Percentiles rank a stretch among this genome's conserved stretches.
phyloP scores from a whole-genome alignment of 2,329 filamentous ascomycete genomes.

The Helminthosporium solani region DNA sequence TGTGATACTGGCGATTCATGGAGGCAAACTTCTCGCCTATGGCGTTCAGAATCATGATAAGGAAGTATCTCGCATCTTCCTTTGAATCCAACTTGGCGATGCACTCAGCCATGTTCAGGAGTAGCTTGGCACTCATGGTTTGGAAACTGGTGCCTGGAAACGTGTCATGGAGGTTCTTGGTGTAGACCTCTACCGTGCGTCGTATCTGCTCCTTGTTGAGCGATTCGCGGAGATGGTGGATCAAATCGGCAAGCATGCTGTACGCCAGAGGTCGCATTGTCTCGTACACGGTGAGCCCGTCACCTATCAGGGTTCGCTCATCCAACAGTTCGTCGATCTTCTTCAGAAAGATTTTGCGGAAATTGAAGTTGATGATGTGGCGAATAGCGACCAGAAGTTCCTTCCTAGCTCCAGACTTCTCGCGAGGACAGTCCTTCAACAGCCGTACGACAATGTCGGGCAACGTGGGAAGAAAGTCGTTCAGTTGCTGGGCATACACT shows the following conservation, averaged over 20 bases:
- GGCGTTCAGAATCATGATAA: slow-evolving; percentile 96
- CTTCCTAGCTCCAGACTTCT: slow-evolving; percentile 91
- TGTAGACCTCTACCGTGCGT: slow-evolving; percentile 95
- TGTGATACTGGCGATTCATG: slow-evolving; percentile 95
- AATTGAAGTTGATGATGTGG: slow-evolving; percentile 99
- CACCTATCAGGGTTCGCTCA: slow-evolving; percentile 89
- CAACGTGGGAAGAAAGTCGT: slow-evolving; percentile 81
- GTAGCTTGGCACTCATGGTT: slow-evolving; percentile 96
- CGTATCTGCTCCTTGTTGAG: slow-evolving; percentile 87
- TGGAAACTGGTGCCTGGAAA: slow-evolving; percentile 98
- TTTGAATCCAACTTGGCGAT: slow-evolving; percentile 94
- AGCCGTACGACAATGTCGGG: slow-evolving; percentile 89
- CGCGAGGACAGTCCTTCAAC: slow-evolving; percentile 88
- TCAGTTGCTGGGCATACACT: slow-evolving; percentile 81
- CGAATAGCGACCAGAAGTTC: slow-evolving; percentile 94
- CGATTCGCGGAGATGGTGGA: slow-evolving; percentile 93
- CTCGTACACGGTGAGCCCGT: slow-evolving; percentile 94
- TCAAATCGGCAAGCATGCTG: slow-evolving; percentile 96
- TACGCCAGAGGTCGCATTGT: slow-evolving; percentile 94
- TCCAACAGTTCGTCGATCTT: slow-evolving; percentile 96
- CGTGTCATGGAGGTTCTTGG: slow-evolving; percentile 89
- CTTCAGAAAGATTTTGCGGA: slow-evolving; percentile 86
- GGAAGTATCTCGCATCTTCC: slow-evolving; percentile 87
- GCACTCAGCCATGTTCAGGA: slow-evolving; percentile 97
- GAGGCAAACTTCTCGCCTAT: slow-evolving; percentile 97